Base-by-base conservation (phyloP, 768 basidiomycete genomes). In the Pleurotus eryngii region DNA sequence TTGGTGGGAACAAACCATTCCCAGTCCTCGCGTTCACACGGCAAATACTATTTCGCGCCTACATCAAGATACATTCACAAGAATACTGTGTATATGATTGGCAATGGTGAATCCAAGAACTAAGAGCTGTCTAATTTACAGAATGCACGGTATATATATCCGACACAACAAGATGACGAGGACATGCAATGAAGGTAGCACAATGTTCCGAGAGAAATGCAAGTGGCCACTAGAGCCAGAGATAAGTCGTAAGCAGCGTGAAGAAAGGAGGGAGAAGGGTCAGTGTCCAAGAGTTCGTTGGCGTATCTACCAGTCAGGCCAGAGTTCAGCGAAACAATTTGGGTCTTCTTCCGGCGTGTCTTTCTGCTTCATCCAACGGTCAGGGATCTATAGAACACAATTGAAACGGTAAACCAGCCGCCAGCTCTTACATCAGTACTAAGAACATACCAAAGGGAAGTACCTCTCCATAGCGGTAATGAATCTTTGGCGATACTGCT, bases 401-500 rank as follows among this genome's bases (percentile, higher is more conserved):
- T 15, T 22, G 2, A 15, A 46, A 11, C 17, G 14, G 11, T 15
- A 9, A 12, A 15, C 14, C 17, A 46, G 22, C n/a, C 17, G 14
- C 9, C 22, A 12, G 9, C 17, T 46, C 17, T n/a, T 1, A 46
- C 6, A 12, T 17, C 4, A 12, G 20, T 37, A 35, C 11, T 2
- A 27, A 49, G 27, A 6, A 49, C 40, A 17, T 18, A 92, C 92
- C 72, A 94, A 63, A 46, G 91, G 89, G 67, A 94, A 92, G 68
- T 94, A 94, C 39, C 91, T 81, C 64, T 94, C 92, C 92, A 93
- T 93, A 0, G 92, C 91, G 60, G 84, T 85, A 59, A 89, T 75
- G 70, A 94, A 94, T 30, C 92, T 82, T 56, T 92, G 89, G 64
- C 91, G 81, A 75, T 98, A 98, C 70, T 95, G 92, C 67, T 87